Conservation (phyloP, 1,139 yeast genomes). For the Diutina neorugosa region DNA sequence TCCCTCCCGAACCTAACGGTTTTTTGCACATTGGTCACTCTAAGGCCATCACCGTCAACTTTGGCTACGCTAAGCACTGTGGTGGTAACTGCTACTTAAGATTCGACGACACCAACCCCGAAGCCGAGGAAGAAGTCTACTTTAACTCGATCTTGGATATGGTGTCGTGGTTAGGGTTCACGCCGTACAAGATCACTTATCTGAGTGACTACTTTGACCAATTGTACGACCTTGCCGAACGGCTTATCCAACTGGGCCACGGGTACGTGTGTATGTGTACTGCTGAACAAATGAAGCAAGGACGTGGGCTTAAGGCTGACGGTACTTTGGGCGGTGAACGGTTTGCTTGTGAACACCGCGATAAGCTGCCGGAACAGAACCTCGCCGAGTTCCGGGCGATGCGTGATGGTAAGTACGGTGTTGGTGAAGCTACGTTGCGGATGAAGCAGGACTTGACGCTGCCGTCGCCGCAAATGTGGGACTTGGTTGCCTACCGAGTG, state of each 20-base stretch:
- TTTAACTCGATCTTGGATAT: conserved; percentile 75
- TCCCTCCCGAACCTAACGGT: conserved; percentile 91
- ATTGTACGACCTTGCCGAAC: conserved; percentile 12
- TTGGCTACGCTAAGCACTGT: conserved; percentile 82
- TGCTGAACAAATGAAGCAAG: conserved; percentile 77
- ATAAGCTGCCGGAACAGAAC: conserved; percentile 58
- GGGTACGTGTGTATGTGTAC: conserved; percentile 95
- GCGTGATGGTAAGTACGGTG: conserved; percentile 80
- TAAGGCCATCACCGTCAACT: conserved; percentile 93
- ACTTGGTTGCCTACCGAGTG: conserved; percentile 95
- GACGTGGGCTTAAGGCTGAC: conserved; percentile 83
- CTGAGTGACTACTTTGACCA: conserved; percentile 16
- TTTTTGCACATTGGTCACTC: conserved; percentile 91
- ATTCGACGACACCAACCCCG: conserved; percentile 97
- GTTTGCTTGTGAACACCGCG: conserved; percentile 68
- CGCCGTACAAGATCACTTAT: conserved; percentile 88
- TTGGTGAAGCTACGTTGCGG: conserved; percentile 89
- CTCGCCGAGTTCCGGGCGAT: conserved; percentile 74
- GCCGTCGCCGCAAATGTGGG: conserved; percentile 99
- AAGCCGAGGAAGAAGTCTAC: conserved; percentile 91
- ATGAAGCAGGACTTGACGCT: conserved; percentile 93
- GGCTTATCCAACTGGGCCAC: conserved; percentile 50
- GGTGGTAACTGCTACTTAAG: conserved; percentile 84
- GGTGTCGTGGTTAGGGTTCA: conserved; percentile 87
- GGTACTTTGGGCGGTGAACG: conserved; percentile 93